Evolutionary conservation across 495 filamentous ascomycete genomes (phyloP).

Genomic region (Hypoxylon rickii): DNA sequence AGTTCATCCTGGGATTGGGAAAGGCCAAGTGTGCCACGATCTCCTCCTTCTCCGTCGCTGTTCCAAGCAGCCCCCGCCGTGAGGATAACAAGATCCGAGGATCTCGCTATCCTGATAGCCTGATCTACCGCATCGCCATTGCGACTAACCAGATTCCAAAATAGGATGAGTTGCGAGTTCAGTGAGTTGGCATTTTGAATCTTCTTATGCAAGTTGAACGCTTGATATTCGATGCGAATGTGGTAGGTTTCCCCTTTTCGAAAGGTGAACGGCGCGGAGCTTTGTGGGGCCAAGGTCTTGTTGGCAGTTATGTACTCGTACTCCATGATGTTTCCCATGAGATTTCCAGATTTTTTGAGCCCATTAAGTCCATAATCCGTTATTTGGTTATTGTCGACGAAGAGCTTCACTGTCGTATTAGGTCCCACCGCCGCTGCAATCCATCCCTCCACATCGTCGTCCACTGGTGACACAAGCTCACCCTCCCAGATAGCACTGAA

Average conservation of each 20-base stretch:
- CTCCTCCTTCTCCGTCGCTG: conserved; percentile 51
- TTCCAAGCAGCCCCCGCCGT: conserved; percentile 50
- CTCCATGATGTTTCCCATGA: conserved; percentile 40
- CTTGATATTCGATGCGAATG: conserved; percentile 50
- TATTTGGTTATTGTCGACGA: conserved; percentile 39
- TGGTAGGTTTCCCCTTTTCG: conserved; percentile 38
- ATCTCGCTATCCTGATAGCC: conserved; percentile 41
- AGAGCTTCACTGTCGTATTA: conserved; percentile 45
- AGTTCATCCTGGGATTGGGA: conserved; percentile 40
- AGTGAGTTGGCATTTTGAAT: conserved; percentile 47
- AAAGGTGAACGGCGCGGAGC: conserved; percentile 45
- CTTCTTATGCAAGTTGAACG: conserved; percentile 49
- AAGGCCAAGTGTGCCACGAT: conserved; percentile 46
- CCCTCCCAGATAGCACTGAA: conserved; percentile 52
- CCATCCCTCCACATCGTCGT: conserved; percentile 43
- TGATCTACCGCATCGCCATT: conserved; percentile 40
- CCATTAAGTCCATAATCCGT: conserved; percentile 18
- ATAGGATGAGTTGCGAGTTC: conserved; percentile 49
- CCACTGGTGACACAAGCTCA: conserved; percentile 41
- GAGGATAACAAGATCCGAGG: conserved; percentile 47
- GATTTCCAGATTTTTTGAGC: conserved; percentile 32
- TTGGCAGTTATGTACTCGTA: conserved; percentile 34
- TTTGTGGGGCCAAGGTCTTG: conserved; percentile 40
- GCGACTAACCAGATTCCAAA: conserved; percentile 51
- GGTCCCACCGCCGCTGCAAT: conserved; percentile 43